Evolutionary conservation across 2,329 filamentous ascomycete genomes (phyloP).

Genomic region (Sporothrix humicola): DNA sequence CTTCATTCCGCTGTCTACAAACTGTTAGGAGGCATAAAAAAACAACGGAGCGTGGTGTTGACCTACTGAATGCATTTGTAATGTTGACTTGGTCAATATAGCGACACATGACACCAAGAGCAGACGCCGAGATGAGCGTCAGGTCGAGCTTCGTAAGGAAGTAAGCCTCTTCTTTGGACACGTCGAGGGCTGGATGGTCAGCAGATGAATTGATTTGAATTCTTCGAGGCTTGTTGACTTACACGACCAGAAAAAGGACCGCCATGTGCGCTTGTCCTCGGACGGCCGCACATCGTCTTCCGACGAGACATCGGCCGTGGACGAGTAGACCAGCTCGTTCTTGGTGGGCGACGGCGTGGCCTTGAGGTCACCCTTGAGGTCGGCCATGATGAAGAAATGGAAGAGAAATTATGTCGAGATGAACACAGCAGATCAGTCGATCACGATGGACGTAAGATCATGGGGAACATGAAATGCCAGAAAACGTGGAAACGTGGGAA

Average conservation of each 20-base stretch:
- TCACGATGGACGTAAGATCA: background rate
- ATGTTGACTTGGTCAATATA: slow-evolving; percentile 43
- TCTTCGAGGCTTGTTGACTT: too few relatives aligned
- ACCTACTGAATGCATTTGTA: slow-evolving; percentile 42
- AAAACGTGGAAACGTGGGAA: background rate
- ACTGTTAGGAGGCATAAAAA: too few relatives aligned
- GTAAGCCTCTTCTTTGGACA: slow-evolving; percentile 40
- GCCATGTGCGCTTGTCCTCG: slow-evolving; percentile 54
- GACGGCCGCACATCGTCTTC: background rate
- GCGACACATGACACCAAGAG: slow-evolving; percentile 42
- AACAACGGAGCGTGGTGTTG: background rate
- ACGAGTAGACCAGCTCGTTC: background rate
- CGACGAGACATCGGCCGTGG: background rate
- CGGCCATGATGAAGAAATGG: background rate
- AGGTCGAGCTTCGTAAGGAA: slow-evolving; percentile 43
- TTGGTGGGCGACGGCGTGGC: background rate
- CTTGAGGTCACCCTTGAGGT: background rate
- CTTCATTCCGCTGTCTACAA: slow-evolving; percentile 42
- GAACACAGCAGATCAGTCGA: background rate
- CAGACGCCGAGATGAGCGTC: slow-evolving; percentile 41
- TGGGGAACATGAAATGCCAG: background rate
- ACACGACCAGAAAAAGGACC: slow-evolving; percentile 42
- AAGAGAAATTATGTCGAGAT: background rate
- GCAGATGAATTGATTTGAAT: too few relatives aligned
- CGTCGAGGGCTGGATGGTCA: slow-evolving; percentile 40